Evolutionary conservation across 495 filamentous ascomycete species (phyloP).

Genomic region (Podospora appendiculata): DNA sequence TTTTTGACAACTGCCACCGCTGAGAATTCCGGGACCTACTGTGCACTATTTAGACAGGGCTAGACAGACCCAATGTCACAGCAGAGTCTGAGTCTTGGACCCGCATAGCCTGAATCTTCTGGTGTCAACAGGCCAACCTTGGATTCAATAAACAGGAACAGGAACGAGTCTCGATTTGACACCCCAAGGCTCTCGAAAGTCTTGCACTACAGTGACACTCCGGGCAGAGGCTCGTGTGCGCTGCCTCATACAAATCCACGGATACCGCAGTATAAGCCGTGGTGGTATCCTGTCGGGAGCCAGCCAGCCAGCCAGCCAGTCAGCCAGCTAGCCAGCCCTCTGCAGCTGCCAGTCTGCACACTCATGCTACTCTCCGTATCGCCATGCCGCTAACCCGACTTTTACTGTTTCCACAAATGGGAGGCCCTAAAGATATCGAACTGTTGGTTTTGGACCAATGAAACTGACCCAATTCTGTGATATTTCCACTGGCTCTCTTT

Average conservation of each 20-base stretch:
- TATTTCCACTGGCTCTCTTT: neutral
- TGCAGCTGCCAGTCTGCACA: neutral
- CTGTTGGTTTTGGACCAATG: constrained; percentile 5
- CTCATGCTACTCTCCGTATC: neutral
- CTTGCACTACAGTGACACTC: constrained; percentile 6
- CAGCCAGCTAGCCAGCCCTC: neutral
- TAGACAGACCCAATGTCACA: constrained; percentile 3
- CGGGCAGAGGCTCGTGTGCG: neutral
- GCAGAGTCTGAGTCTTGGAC: constrained; percentile 8
- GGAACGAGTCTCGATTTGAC: too few relatives aligned
- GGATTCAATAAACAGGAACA: too few relatives aligned
- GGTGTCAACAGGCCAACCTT: neutral
- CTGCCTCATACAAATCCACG: neutral
- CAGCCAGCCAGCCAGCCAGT: neutral
- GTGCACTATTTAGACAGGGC: constrained; percentile 7
- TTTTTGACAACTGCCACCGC: constrained; percentile 11
- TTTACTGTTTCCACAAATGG: constrained; percentile 7
- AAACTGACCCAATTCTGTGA: constrained; percentile 3
- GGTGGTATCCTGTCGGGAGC: constrained; percentile 1
- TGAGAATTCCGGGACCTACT: constrained; percentile 10
- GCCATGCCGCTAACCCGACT: neutral
- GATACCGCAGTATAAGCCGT: constrained; percentile 3
- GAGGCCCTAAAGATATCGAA: neutral
- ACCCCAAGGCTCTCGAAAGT: neutral
- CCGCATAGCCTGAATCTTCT: constrained; percentile 5